Evolutionary conservation across 257 asterid genomes (phyloP).

Genomic region (Oldenlandia corymbosa): DNA sequence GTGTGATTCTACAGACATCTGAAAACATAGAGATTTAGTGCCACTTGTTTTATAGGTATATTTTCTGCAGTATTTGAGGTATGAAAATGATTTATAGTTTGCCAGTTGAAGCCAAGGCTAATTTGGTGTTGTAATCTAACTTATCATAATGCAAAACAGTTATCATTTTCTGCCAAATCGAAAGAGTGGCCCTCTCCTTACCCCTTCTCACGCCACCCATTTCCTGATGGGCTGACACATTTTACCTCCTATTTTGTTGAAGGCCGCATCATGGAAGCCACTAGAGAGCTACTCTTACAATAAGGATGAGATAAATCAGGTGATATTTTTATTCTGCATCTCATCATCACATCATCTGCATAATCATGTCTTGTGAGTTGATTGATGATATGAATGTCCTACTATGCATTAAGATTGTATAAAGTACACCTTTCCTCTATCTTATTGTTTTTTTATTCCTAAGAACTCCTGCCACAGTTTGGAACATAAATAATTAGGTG

Average conservation of each 20-base stretch:
- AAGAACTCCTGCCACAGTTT: neutral
- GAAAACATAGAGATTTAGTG: neutral
- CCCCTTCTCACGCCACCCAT: too few relatives aligned
- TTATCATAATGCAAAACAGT: neutral
- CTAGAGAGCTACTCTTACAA: slow-evolving; percentile 60
- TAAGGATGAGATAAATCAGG: slow-evolving; percentile 98
- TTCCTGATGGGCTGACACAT: neutral
- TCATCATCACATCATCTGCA: neutral
- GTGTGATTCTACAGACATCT: neutral
- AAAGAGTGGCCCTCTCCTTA: neutral
- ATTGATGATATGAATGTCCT: neutral
- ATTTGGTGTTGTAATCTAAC: neutral
- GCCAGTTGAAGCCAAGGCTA: neutral
- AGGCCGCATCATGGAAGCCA: slow-evolving; percentile 64
- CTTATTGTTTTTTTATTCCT: neutral
- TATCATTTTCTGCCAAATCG: neutral
- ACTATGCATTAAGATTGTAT: neutral
- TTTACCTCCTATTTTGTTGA: slow-evolving; percentile 16
- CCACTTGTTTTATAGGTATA: neutral
- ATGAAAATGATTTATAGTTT: neutral
- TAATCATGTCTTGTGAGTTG: neutral
- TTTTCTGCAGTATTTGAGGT: neutral
- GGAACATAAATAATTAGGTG: neutral
- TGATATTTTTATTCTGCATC: slow-evolving; percentile 19
- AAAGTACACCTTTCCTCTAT: neutral